Evolutionary conservation across 1,284 basidiomycete genomes (phyloP), one percentile per base, ranked within the genome.

Genomic region (Amylostereum chailletii): DNA sequence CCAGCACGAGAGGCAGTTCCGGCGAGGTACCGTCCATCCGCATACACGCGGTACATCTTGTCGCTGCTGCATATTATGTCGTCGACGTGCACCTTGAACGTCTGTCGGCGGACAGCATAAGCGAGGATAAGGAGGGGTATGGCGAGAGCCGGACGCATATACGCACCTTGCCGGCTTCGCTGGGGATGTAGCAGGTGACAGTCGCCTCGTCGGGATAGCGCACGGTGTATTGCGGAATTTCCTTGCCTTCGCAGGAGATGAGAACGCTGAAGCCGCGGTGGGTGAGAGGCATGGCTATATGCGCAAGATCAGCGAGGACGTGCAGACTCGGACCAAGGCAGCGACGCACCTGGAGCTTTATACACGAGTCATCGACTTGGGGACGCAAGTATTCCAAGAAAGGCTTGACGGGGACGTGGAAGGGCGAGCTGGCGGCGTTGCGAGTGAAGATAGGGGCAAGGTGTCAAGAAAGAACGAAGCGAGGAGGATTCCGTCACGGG

Each of bases 151-250:
- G 19, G 19, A 11, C 5, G 6, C 7, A 30, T 7, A 7, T 30
- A 30, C 7, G 42, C 40, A 48, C 47, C 40, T 48, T 41, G n/a
- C 47, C 47, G 2, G 40, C 47, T 3, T 42, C 30, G n/a, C 47
- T 48, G 8, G 47, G 47, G 29, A 48, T 39, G 36, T 48, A 48
- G 19, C 47, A 48, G 5, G 3, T 42, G 2, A 26, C 34, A 9
- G 40, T 48, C 29, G 34, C 42, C 5, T 48, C 39, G 47, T 36
- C 33, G 7, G 34, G 8, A 4, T 33, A 1, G 30, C 42, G 30
- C 7, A 11, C 39, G 10, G 31, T 4, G 30, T 48, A 48, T 3
- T 31, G 38, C 3, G 31, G 38, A 33, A 42, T 41, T 31, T 48
- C 47, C 31, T 3, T 34, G 8, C 30, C 45, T 27, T 32, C 49